Evolutionary conservation across 352 stramenopile species (phyloP), one percentile per base, ranked within the genome.

Genomic region (Thalassiosira mediterranea): DNA sequence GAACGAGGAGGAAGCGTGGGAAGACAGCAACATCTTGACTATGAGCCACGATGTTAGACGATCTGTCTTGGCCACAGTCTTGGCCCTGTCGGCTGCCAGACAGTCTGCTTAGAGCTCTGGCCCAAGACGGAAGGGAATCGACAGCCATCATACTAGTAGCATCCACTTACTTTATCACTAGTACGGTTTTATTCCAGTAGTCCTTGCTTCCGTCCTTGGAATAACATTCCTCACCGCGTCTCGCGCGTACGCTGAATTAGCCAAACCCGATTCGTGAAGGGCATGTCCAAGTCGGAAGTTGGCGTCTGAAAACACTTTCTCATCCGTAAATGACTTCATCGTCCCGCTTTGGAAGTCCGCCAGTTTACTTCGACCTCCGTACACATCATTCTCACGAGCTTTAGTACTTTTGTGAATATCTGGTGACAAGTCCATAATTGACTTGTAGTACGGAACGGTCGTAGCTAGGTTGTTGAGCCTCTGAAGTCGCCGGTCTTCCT

Each of bases 321-420:
- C 73, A 40, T 76, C 58, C 0, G 56, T 78, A 56, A 86, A 86
- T 4, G 31, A 59, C 49, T 60, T 80, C 15, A 68, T 46, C 26
- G 49, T 56, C 1, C 66, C 72, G 2, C 13, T 49, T 32, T 86
- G 78, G 37, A 80, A 86, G 60, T 86, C 78, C 26, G 67, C 52
- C 31, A 83, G 57, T 0, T 63, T 46, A 26, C 40, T 76, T 8
- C 52, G 49, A 4, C 40, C 58, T 37, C 19, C 17, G 61, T 72
- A 83, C 3, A 83, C 54, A 62, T 86, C 78, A 29, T 83, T 72
- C 21, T 80, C 72, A 25, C 78, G 48, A 34, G 72, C 60, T 49
- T 79, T 52, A n/a, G 78, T 86, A 38, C 37, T 77, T 59, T 78
- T 83, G 48, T 74, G 59, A 19, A 86, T 73, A 38, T 86, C 68